phyloP scores from a whole-genome alignment of 2,329 filamentous ascomycete genomes.

The Trichocomaceae sp. region DNA sequence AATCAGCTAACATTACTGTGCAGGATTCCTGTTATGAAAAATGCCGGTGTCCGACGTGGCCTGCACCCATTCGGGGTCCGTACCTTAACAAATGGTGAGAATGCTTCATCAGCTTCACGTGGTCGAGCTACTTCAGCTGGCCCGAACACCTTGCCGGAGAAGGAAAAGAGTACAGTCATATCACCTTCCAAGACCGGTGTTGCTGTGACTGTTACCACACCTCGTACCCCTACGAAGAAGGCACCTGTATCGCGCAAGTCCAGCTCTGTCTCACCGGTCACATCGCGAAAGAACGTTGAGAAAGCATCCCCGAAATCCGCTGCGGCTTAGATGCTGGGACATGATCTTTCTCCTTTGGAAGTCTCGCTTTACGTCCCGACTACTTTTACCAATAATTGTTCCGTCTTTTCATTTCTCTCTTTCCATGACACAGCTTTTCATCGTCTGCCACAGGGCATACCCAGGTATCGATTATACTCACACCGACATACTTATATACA shows the following conservation, averaged over 20 bases:
- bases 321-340: not conserved
- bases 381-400: not conserved
- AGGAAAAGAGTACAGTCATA: constrained; percentile 25
- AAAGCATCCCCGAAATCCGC: constrained; percentile 30
- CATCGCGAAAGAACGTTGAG: constrained; percentile 34
- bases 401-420: not conserved
- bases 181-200: constrained; percentile 32
- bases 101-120: constrained; percentile 29
- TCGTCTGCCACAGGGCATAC: not conserved
- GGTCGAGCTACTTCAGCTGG: constrained; percentile 22
- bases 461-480: not conserved
- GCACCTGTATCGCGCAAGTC: constrained; percentile 32
- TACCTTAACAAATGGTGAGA: constrained; percentile 31
- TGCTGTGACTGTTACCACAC: constrained; percentile 25
- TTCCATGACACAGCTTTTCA: not conserved
- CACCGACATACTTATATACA: not conserved
- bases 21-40: constrained; percentile 36
- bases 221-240: constrained; percentile 35
- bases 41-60: constrained; percentile 28
- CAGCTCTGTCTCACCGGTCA: constrained; percentile 32
- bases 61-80: constrained; percentile 31
- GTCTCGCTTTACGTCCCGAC: not conserved
- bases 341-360: not conserved
- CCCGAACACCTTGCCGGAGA: constrained; percentile 25
- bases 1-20: constrained; percentile 23